phyloP scores from a whole-genome alignment of 352 stramenopile species.

The Globisporangium irregulare region DNA sequence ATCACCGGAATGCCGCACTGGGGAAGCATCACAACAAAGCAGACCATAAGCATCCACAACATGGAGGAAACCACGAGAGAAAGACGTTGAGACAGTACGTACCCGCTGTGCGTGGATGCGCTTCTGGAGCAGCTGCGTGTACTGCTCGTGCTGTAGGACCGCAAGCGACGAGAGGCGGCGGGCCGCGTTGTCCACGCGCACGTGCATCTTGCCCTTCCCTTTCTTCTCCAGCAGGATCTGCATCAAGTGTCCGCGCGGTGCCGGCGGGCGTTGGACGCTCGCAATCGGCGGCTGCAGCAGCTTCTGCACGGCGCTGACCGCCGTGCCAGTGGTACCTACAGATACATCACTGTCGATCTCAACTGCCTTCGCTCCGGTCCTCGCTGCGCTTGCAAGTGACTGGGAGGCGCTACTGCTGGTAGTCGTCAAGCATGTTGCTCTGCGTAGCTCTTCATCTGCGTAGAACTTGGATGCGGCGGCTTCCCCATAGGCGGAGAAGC shows the following conservation, averaged over 20 bases:
- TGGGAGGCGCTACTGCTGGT: not conserved
- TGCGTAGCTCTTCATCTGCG: constrained; percentile 23
- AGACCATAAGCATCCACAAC: not conserved
- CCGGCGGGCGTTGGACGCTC: constrained; percentile 2
- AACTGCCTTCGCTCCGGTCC: not conserved
- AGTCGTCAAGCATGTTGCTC: constrained; percentile 22
- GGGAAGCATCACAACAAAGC: not conserved
- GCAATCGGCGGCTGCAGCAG: not conserved
- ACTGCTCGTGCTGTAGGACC: constrained; percentile 48
- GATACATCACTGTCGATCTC: not conserved
- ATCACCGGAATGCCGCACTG: constrained; percentile 56
- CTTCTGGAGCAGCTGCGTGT: constrained; percentile 46
- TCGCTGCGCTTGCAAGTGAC: not conserved
- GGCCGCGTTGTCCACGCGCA: constrained; percentile 25
- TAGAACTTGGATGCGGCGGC: constrained; percentile 25
- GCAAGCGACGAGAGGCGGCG: constrained; percentile 49
- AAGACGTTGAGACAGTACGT: constrained; percentile 6
- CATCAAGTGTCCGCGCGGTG: constrained; percentile 28
- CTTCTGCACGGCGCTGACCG: not conserved
- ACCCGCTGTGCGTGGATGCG: constrained; percentile 41
- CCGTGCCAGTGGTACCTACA: not conserved
- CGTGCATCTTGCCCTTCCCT: constrained; percentile 16
- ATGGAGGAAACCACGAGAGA: not conserved
- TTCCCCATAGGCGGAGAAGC: constrained; percentile 31
- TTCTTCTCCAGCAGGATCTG: constrained; percentile 32